These are phyloP conservation scores for Phlyctochytrium bullatum DNA, from an alignment of 192 early-diverging fungal genomes.

Conservation along the genomic window DNA sequence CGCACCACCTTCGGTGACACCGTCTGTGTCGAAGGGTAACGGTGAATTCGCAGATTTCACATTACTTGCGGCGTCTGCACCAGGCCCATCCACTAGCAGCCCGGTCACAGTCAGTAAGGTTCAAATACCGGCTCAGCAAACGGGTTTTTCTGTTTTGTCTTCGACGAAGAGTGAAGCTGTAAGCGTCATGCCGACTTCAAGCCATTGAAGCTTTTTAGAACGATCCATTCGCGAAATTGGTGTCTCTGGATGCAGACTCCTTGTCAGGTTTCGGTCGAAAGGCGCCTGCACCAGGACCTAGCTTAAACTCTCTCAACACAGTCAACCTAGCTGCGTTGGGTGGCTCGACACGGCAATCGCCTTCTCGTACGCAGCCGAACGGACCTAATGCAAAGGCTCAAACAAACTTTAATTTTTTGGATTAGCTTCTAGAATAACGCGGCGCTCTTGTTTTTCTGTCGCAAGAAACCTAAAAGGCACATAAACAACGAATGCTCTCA, in stretches of 20 bases:
- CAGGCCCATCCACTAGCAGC: constrained; percentile 6
- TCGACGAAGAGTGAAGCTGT: not conserved
- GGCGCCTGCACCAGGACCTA: constrained; percentile 28
- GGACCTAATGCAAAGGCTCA: too few relatives aligned
- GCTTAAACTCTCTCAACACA: constrained; percentile 35
- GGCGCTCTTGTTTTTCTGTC: too few relatives aligned
- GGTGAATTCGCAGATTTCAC: not conserved
- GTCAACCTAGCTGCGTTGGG: too few relatives aligned
- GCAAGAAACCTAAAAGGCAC: too few relatives aligned
- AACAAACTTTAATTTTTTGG: too few relatives aligned
- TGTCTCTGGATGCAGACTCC: constrained; percentile 43
- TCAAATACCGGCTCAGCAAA: not conserved
- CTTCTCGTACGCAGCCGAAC: too few relatives aligned
- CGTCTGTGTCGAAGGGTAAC: not conserved
- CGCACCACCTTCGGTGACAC: not conserved
- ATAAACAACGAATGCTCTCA: too few relatives aligned
- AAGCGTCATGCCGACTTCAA: not conserved
- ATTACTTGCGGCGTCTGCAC: constrained; percentile 16
- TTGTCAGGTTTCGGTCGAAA: constrained; percentile 32
- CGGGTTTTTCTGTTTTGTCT: not conserved
- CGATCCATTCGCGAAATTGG: constrained; percentile 43
- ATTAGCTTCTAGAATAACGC: too few relatives aligned
- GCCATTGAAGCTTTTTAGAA: not conserved
- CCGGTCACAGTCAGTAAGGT: too few relatives aligned
- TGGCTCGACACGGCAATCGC: too few relatives aligned